A percentile compares a stretch with the other conserved stretches of the same genome.
phyloP scores from a whole-genome alignment of 495 filamentous ascomycete genomes.

The Penicillium atrosanguineum region DNA sequence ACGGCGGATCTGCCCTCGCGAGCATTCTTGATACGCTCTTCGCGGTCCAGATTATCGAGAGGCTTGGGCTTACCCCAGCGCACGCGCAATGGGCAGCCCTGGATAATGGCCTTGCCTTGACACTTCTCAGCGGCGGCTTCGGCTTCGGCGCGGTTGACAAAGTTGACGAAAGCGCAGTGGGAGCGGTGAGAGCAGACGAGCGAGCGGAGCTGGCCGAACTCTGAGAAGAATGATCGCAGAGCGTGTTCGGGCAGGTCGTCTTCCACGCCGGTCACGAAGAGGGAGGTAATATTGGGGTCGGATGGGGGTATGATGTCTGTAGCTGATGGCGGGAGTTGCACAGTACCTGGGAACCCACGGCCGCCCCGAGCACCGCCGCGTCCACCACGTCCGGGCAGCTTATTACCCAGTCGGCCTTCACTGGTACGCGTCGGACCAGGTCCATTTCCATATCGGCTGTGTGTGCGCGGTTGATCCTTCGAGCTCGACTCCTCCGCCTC shows the following conservation, averaged over 20 bases:
- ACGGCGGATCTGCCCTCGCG: constrained; percentile 64
- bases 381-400: constrained; percentile 39
- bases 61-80: constrained; percentile 91
- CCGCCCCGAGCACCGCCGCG: constrained; percentile 54
- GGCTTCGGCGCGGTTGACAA: constrained; percentile 73
- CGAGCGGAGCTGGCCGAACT: constrained; percentile 83
- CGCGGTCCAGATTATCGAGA: constrained; percentile 82
- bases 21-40: constrained; percentile 72
- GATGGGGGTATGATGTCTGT: constrained; percentile 81
- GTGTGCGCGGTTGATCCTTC: constrained; percentile 29
- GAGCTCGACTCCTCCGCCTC: constrained; percentile 26
- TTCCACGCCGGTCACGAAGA: constrained; percentile 94
- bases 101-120: constrained; percentile 80
- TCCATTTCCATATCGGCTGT: constrained; percentile 45
- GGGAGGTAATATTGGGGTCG: constrained; percentile 80
- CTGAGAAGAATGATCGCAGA: constrained; percentile 83
- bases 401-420: constrained; percentile 39
- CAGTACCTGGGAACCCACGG: constrained; percentile 63
- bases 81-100: constrained; percentile 81
- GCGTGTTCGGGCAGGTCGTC: constrained; percentile 93
- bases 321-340: constrained; percentile 72
- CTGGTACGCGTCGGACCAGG: constrained; percentile 67
- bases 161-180: constrained; percentile 96
- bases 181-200: constrained; percentile 94
- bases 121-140: constrained; percentile 81